Base-by-base conservation (phyloP, 495 filamentous ascomycete genomes). In the Penicillium lividum region DNA sequence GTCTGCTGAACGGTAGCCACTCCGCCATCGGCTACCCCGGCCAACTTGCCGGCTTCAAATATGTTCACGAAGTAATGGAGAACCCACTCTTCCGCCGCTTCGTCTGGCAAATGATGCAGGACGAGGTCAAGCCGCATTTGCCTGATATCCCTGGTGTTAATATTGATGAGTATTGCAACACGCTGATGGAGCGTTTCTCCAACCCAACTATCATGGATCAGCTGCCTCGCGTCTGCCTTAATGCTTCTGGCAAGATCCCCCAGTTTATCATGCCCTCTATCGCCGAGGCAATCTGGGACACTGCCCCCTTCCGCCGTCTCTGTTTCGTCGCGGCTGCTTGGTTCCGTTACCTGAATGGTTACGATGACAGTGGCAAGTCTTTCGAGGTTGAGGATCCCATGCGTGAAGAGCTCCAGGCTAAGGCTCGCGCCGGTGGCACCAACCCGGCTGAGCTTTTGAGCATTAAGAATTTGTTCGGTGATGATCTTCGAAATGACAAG, bases 251-350 rank as follows among this genome's bases (percentile, higher is more conserved):
- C 69, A 80, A 80, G 70, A 72, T 80, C 52, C 77, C 77, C 1
- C 77, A 80, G 62, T 80, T 80, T 58, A 79, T 79, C 61, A 79
- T 80, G 76, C 77, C 77, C 7, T 76, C 76, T 2, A 75, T 80
- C 53, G 77, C 77, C 51, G 77, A 80, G 63, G 71, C 70, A 3
- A 80, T 80, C 57, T 75, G 73, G 74, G 71, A 66, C 0, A 72
- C 58, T 11, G 72, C 68, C 16, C 75, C 76, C 2, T 76, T 80
- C 73, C 72, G 74, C 8, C 73, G 75, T 9, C 68, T 80, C 51
- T 77, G 72, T 63, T 80, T 80, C 63, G 68, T 74, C 42, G 72
- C 75, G 2, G 77, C 77, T 11, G 72, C 74, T 13, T 80, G 77
- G 77, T 80, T 80, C 70, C 69, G 51, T 7, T 80, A 78, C 57